Conservation (phyloP, 192 early-diverging fungal species). For the Mortierella antarctica region DNA sequence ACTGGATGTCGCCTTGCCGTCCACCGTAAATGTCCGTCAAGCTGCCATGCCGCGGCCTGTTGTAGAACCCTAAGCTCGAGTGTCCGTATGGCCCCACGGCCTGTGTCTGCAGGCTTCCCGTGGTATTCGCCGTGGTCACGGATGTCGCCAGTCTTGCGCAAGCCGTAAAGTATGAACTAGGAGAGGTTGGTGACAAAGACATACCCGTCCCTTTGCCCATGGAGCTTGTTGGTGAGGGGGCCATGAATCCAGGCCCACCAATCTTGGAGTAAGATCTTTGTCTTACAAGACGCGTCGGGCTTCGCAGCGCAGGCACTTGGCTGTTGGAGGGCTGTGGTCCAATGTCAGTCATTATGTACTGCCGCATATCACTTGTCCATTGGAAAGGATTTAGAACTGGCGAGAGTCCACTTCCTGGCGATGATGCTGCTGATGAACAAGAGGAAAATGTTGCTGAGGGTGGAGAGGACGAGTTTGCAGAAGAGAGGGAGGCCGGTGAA, state of each 20-base stretch:
- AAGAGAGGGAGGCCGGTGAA: constrained; percentile 8
- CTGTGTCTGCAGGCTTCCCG: background rate
- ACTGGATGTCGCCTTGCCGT: no score
- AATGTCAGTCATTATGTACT: constrained; percentile 50
- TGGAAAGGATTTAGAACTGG: constrained; percentile 37
- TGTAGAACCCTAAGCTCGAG: no score
- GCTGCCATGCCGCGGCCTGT: no score
- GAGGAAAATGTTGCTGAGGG: constrained; percentile 29
- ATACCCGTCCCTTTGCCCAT: background rate
- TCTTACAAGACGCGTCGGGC: constrained; percentile 10
- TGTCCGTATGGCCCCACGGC: constrained; percentile 3
- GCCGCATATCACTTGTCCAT: constrained; percentile 40
- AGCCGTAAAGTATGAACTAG: no score
- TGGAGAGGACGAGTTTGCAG: constrained; percentile 12
- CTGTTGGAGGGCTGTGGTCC: constrained; percentile 47
- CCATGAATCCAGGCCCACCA: constrained; percentile 7
- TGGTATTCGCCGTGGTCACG: background rate
- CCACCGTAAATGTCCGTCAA: no score
- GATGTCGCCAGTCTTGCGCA: background rate
- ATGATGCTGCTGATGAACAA: constrained; percentile 33
- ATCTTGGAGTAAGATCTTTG: constrained; percentile 36
- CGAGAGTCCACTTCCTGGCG: constrained; percentile 20
- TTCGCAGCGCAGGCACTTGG: constrained; percentile 19
- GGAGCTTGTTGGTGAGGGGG: background rate
- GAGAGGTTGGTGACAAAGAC: background rate